Conservation (phyloP, 345 rosid species). For the Firmiana major region DNA sequence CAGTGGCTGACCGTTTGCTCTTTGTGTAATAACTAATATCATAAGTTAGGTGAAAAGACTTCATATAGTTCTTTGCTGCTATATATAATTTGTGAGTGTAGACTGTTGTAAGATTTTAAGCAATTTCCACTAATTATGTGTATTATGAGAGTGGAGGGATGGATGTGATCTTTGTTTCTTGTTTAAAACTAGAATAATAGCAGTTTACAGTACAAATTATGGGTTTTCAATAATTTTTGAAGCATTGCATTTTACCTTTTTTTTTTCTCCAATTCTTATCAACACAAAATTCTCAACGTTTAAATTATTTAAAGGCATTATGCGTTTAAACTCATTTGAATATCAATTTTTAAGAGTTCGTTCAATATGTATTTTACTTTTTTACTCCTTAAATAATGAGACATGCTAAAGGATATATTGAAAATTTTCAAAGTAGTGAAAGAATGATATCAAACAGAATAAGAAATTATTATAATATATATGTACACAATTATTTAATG, state of each 20-base stretch:
- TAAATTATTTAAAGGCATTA: too few relatives aligned
- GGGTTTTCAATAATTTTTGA: neutral
- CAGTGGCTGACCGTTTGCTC: neutral
- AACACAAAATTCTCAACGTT: too few relatives aligned
- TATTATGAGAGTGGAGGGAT: neutral
- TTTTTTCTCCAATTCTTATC: neutral
- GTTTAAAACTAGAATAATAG: slow-evolving; percentile 9
- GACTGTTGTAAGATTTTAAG: neutral
- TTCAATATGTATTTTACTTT: neutral
- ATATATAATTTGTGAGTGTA: neutral
- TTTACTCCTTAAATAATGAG: neutral
- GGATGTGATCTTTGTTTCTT: neutral
- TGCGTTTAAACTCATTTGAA: too few relatives aligned
- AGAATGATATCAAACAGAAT: too few relatives aligned
- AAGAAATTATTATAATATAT: too few relatives aligned
- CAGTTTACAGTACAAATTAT: neutral
- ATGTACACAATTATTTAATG: too few relatives aligned
- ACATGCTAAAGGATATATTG: neutral
- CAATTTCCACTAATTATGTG: neutral
- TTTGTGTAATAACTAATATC: neutral
- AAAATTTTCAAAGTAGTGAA: too few relatives aligned
- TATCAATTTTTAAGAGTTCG: too few relatives aligned
- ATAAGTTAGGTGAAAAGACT: neutral
- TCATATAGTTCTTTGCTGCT: neutral
- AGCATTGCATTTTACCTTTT: neutral